Base-by-base conservation (phyloP, 768 basidiomycete genomes). In the Leccinum uliginosum region DNA sequence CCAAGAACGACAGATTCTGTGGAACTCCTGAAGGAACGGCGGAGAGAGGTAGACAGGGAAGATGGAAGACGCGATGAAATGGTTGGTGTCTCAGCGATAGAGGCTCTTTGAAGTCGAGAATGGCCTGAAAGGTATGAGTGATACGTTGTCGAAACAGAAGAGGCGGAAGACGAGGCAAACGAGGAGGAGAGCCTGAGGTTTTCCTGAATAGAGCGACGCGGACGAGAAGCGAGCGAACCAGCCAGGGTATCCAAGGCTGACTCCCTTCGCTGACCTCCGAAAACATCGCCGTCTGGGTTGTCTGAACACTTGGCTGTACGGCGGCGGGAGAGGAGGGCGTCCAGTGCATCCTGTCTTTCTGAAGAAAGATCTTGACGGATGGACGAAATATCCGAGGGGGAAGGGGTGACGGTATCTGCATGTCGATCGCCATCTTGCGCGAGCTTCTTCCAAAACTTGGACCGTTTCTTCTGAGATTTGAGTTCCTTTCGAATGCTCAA, bases 371-470 rank as follows among this genome's bases (percentile, higher is more conserved):
- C 55, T 23, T 70, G 62, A 15, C 51, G 66, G 51, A 67, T 59
- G 9, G 67, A 67, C 4, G 70, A 73, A 32, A 72, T 64, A 40
- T 68, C 61, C 6, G 71, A 74, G 6, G 70, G 62, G 3, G 68
- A 70, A 12, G 72, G 71, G 0, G 72, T 72, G 44, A 72, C 43
- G 1, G 40, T 59, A 26, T 32, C 55, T 46, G 59, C 35, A 11
- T 70, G 59, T 47, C 47, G 53, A 48, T 49, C 56, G 53, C 72
- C 66, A 58, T 69, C 71, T 50, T 74, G 68, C 17, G 78, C 78
- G 12, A 75, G 63, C 24, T 67, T 73, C 65, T 78, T 80, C 77
- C 76, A 81, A 44, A 77, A 80, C 49, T 76, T 78, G 57, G 73
- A 65, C 32, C 67, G 65, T 54, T 79, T 80, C 67, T 68, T 78